These are phyloP conservation scores for Suhomyces prunicola DNA, from an alignment of 805 yeast species.

Conservation along the genomic window DNA sequence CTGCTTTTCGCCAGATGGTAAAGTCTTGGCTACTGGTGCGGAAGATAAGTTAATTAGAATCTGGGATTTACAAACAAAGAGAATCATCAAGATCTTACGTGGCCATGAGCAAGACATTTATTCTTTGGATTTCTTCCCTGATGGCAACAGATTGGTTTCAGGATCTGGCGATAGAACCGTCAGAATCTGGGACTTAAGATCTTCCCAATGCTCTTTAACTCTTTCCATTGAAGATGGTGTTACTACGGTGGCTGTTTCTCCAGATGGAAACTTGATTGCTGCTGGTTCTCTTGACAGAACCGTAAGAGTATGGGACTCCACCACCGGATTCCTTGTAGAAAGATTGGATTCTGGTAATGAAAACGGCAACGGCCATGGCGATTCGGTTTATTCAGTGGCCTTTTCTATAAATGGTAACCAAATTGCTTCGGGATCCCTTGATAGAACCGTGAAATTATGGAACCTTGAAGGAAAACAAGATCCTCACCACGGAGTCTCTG, in stretches of 20 bases:
- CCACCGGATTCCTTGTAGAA: conserved; percentile 88
- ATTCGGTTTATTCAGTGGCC: conserved; percentile 91
- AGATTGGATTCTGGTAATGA: conserved; percentile 87
- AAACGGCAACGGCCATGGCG: conserved; percentile 90
- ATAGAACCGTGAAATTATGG: conserved; percentile 95
- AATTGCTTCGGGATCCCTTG: conserved; percentile 92
- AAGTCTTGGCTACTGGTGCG: conserved; percentile 90
- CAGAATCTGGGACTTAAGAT: conserved; percentile 90
- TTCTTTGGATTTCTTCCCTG: conserved; percentile 91
- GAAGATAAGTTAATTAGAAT: conserved; percentile 88
- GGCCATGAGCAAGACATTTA: conserved; percentile 99
- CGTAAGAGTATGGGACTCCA: conserved; percentile 95
- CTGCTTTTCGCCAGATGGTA: conserved; percentile 92
- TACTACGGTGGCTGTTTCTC: conserved; percentile 95
- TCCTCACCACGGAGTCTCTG: conserved; percentile 16
- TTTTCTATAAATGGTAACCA: conserved; percentile 89
- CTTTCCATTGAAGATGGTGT: conserved; percentile 95
- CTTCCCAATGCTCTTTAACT: conserved; percentile 85
- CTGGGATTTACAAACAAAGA: conserved; percentile 87
- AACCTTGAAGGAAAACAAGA: conserved; percentile 62
- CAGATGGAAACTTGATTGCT: conserved; percentile 90
- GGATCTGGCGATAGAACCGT: conserved; percentile 98
- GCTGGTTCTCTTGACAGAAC: conserved; percentile 96
- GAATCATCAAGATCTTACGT: conserved; percentile 78
- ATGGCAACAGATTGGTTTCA: conserved; percentile 87